Evolutionary conservation across 139 green algal species (phyloP).

Genomic region (Micractinium conductrix): DNA sequence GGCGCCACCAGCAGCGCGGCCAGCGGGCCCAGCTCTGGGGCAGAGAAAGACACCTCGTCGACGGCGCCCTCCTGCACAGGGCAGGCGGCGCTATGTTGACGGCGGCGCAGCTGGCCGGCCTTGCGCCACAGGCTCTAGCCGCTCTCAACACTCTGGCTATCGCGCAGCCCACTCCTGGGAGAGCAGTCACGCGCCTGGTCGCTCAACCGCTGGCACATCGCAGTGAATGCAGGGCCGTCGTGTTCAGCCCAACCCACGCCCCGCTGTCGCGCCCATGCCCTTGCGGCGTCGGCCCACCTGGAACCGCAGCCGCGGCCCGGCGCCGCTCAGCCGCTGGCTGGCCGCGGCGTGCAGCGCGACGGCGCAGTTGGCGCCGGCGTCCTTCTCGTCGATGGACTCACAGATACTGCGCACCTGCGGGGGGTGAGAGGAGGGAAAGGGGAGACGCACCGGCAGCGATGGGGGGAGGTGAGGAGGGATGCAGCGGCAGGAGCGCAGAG

Average conservation of each 20-base stretch:
- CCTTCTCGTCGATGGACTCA: conserved; percentile 28
- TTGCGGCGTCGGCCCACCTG: conserved; percentile 51
- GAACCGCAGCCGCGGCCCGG: conserved; percentile 59
- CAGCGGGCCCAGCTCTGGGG: conserved; percentile 77
- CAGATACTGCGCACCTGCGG: conserved; percentile 55
- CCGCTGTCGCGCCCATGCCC: too few relatives aligned
- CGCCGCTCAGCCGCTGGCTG: conserved; percentile 8
- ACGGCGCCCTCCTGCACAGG: conserved; percentile 40
- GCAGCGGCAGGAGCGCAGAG: too few relatives aligned
- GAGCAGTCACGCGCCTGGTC: too few relatives aligned
- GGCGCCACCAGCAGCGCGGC: conserved; percentile 71
- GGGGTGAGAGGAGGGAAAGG: neutral
- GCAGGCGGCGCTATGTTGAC: neutral
- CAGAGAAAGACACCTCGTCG: conserved; percentile 73
- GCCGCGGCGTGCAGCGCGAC: conserved; percentile 19
- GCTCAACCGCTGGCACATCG: too few relatives aligned
- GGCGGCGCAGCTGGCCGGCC: neutral
- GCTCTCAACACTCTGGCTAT: too few relatives aligned
- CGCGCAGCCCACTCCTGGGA: too few relatives aligned
- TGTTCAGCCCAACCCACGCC: too few relatives aligned
- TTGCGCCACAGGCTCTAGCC: too few relatives aligned
- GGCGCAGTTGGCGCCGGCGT: conserved; percentile 47
- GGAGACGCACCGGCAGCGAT: too few relatives aligned
- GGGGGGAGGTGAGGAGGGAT: too few relatives aligned
- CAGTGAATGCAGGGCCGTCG: too few relatives aligned